Conservation (phyloP, 192 early-diverging fungal species). For the Backusella circina region DNA sequence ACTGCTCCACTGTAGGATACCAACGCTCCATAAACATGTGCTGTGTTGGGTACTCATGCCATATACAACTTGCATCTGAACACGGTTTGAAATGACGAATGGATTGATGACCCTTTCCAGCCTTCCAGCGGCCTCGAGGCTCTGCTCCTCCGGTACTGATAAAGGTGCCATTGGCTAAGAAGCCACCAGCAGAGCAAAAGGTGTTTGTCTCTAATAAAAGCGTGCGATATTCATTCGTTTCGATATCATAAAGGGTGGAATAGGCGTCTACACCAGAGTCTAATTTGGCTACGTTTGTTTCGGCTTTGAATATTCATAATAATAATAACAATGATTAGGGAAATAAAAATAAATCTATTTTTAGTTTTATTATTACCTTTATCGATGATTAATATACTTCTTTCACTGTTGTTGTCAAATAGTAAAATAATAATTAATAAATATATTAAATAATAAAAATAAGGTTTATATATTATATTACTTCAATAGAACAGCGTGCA, state of each 20-base stretch:
- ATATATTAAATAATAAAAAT: not conserved
- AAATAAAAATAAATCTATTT: not conserved
- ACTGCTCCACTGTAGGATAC: conserved; percentile 46
- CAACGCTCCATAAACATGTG: conserved; percentile 43
- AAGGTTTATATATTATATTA: conserved; percentile 1
- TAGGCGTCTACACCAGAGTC: conserved; percentile 39
- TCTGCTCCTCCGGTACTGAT: conserved; percentile 50
- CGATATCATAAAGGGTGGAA: conserved; percentile 43
- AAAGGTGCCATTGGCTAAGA: conserved; percentile 44
- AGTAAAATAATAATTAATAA: conserved; percentile 24
- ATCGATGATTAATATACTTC: conserved; percentile 55
- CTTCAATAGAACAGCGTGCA: conserved; percentile 41
- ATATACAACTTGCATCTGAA: conserved; percentile 35
- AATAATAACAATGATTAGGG: not conserved
- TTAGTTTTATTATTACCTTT: conserved; percentile 40
- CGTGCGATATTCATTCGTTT: conserved; percentile 36
- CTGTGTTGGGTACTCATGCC: conserved; percentile 39
- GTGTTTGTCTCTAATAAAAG: conserved; percentile 45
- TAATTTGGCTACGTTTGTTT: conserved; percentile 32
- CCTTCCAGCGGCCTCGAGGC: conserved; percentile 9
- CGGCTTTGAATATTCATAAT: conserved; percentile 13
- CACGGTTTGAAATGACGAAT: conserved; percentile 48
- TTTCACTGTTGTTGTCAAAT: conserved; percentile 30
- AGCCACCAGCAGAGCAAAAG: conserved; percentile 55
- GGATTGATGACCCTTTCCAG: conserved; percentile 37